A percentile compares a stretch with the other conserved stretches of the same genome.
Evolutionary conservation across 2,329 filamentous ascomycete genomes (phyloP).

Genomic region (Didymella lethalis): DNA sequence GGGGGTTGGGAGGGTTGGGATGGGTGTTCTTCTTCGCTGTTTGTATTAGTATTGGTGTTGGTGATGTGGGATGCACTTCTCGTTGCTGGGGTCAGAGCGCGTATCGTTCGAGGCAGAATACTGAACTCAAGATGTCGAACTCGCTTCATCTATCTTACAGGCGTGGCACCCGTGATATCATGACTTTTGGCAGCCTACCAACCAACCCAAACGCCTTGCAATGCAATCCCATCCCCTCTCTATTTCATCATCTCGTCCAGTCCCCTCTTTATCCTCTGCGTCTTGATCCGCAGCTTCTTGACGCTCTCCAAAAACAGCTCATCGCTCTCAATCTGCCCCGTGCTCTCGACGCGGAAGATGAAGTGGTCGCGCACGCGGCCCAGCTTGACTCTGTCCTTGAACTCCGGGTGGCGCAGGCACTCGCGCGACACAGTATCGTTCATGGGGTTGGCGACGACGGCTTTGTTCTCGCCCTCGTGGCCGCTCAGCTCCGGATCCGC

Average conservation of each 20-base stretch:
- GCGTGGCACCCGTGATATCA: constrained; percentile 18
- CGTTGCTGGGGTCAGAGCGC: neutral
- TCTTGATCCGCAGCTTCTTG: constrained; percentile 85
- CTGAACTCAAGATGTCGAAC: constrained; percentile 3
- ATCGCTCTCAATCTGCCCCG: constrained; percentile 93
- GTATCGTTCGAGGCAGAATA: neutral
- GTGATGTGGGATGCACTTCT: neutral
- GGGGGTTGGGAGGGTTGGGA: neutral
- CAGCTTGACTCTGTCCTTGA: constrained; percentile 93
- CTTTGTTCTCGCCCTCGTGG: constrained; percentile 81
- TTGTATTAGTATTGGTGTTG: constrained; percentile 9
- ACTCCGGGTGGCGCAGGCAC: constrained; percentile 88
- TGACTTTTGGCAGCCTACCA: constrained; percentile 28
- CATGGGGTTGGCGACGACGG: constrained; percentile 87
- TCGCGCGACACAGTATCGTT: constrained; percentile 95
- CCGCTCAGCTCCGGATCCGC: constrained; percentile 71
- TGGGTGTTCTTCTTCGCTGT: constrained; percentile 1
- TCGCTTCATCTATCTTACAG: constrained; percentile 11
- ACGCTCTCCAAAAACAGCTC: constrained; percentile 91
- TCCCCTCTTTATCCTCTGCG: constrained; percentile 74
- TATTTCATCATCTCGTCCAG: constrained; percentile 58
- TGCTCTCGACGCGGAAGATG: constrained; percentile 94
- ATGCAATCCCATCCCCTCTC: constrained; percentile 25
- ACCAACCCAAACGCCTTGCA: constrained; percentile 36
- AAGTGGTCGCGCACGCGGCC: constrained; percentile 93